Conservation (phyloP, 495 filamentous ascomycete species). For the Daldinia loculata region DNA sequence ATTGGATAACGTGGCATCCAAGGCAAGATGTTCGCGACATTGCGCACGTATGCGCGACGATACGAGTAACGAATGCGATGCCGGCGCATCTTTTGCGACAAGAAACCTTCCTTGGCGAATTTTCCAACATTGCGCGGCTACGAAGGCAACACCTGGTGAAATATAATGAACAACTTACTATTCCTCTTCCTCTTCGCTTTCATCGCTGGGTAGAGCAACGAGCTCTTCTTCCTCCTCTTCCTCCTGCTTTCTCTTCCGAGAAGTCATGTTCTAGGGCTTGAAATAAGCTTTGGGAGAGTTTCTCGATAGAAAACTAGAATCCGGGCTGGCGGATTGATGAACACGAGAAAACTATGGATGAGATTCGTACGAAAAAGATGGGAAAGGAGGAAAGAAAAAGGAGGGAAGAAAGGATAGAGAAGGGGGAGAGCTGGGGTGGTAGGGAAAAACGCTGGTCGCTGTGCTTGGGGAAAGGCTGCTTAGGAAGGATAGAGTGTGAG, state of each 20-base stretch:
- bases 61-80: slow-evolving; percentile 3
- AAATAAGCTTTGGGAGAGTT: slow-evolving; percentile 20
- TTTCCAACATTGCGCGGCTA: slow-evolving; percentile 3
- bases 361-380: slow-evolving; percentile 32
- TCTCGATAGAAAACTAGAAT: slow-evolving; percentile 40
- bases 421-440: slow-evolving; percentile 48
- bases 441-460: slow-evolving; percentile 44
- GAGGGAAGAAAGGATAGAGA: slow-evolving; percentile 40
- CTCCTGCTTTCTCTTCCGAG: slow-evolving; percentile 59
- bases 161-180: slow-evolving; percentile 53
- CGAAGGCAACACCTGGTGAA: slow-evolving; percentile 7
- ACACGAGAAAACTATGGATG: slow-evolving; percentile 42
- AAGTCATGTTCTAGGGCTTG: slow-evolving; percentile 50
- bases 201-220: slow-evolving; percentile 58
- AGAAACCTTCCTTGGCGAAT: slow-evolving; percentile 8
- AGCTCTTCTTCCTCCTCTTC: slow-evolving; percentile 64
- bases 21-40: slow-evolving; percentile 34
- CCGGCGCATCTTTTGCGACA: slow-evolving; percentile 40
- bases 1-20: slow-evolving; percentile 3
- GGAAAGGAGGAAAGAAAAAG: slow-evolving; percentile 35
- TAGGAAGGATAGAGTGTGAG: slow-evolving; percentile 36
- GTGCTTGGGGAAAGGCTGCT: slow-evolving; percentile 44
- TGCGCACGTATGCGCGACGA: slow-evolving; percentile 36
- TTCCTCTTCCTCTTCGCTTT: slow-evolving; percentile 61
- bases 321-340: slow-evolving; percentile 29